Percentiles rank a stretch among this genome's conserved stretches.
Conservation (phyloP, 2,329 filamentous ascomycete genomes). For the Neurospora sp. region DNA sequence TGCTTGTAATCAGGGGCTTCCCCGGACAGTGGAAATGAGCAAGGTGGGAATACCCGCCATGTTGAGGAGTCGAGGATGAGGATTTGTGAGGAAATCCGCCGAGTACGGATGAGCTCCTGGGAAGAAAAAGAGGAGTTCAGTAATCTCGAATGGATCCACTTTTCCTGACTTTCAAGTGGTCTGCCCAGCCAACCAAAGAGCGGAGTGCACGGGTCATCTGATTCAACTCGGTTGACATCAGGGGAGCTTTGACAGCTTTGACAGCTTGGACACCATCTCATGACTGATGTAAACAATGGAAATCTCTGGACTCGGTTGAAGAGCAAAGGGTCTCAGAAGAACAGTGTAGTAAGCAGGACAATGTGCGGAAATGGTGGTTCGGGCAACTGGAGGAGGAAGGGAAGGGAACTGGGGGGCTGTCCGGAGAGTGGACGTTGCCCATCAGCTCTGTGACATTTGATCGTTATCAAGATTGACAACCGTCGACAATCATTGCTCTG, state of each 20-base stretch:
- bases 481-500: background rate
- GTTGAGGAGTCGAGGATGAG: background rate
- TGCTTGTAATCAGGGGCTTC: background rate
- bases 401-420: background rate
- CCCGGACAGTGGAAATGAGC: background rate
- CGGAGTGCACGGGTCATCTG: background rate
- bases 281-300: background rate
- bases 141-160: background rate
- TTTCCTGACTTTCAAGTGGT: background rate
- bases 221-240: background rate
- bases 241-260: background rate
- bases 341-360: background rate
- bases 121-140: background rate
- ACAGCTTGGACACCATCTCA: too few relatives aligned
- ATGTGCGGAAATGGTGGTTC: background rate
- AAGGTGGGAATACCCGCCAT: background rate
- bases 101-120: background rate
- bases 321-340: background rate
- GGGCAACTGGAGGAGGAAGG: background rate
- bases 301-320: background rate
- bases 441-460: background rate
- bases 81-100: background rate
- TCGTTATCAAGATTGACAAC: background rate
- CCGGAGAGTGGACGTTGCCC: background rate
- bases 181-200: background rate